Conservation (phyloP, 805 yeast species). For the Schwanniomyces polymorphus region DNA sequence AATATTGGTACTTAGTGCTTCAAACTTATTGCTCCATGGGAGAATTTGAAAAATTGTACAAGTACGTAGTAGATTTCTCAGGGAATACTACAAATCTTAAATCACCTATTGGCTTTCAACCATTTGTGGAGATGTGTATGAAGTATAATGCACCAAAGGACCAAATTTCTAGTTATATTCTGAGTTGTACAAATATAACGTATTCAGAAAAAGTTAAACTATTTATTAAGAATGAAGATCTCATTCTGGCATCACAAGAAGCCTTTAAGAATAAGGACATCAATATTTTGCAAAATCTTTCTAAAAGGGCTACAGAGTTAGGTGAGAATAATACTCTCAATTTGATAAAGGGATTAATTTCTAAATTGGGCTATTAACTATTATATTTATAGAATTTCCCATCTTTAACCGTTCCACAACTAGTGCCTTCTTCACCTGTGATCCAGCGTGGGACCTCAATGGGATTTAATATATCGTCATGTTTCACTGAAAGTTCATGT, state of each 20-base stretch:
- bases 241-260: constrained; percentile 49
- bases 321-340: constrained; percentile 10
- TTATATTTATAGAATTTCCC: constrained; percentile 11
- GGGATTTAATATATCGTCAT: constrained; percentile 49
- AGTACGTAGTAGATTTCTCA: constrained; percentile 23
- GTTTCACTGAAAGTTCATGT: constrained; percentile 56
- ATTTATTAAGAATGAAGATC: constrained; percentile 54
- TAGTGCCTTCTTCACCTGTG: constrained; percentile 69
- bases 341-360: constrained; percentile 18
- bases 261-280: constrained; percentile 46
- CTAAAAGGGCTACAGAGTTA: constrained; percentile 15
- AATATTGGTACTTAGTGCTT: constrained; percentile 34
- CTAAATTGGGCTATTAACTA: constrained; percentile 26
- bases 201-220: constrained; percentile 50
- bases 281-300: constrained; percentile 24
- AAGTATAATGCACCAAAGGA: constrained; percentile 51
- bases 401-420: constrained; percentile 42
- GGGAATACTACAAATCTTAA: constrained; percentile 31
- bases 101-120: constrained; percentile 72
- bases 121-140: constrained; percentile 57
- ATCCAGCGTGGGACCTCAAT: constrained; percentile 71
- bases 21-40: constrained; percentile 23
- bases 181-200: constrained; percentile 45
- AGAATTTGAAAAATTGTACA: constrained; percentile 35
- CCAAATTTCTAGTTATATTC: constrained; percentile 62